Evolutionary conservation across 1,139 yeast species (phyloP).

Genomic region (Nakaseomyces glabratus): DNA sequence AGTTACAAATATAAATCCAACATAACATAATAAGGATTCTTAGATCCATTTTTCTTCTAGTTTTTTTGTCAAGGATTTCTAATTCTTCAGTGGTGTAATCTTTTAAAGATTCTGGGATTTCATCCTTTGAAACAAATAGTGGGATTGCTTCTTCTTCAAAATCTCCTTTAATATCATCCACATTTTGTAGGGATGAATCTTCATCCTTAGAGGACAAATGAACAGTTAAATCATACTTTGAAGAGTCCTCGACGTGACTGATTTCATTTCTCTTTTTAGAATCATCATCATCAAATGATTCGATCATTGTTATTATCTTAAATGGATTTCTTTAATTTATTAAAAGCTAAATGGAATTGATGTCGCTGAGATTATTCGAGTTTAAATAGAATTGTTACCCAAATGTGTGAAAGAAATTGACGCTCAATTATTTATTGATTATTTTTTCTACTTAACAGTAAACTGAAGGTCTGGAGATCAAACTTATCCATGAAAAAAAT

Average conservation of each 20-base stretch:
- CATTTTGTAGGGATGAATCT: conserved; percentile 5
- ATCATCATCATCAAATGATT: conserved; percentile 4
- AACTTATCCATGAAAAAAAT: too few species aligned
- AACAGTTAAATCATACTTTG: conserved; percentile 4
- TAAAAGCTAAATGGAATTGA: too few species aligned
- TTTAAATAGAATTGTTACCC: too few species aligned
- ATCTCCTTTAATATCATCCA: conserved; percentile 6
- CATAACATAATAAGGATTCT: conserved; percentile 49
- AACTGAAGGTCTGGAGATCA: too few species aligned
- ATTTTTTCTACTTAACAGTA: too few species aligned
- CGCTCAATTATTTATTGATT: too few species aligned
- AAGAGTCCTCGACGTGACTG: conserved; percentile 4
- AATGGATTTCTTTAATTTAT: too few species aligned
- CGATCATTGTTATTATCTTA: too few species aligned
- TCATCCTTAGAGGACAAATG: conserved; percentile 5
- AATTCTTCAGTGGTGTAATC: conserved; percentile 20
- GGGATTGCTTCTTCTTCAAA: conserved; percentile 8
- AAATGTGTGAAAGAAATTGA: too few species aligned
- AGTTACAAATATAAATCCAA: conserved; percentile 49
- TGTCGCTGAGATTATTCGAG: too few species aligned
- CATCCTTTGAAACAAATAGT: conserved; percentile 12
- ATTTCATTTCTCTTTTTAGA: not conserved
- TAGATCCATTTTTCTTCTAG: conserved; percentile 42
- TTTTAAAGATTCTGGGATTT: conserved; percentile 15
- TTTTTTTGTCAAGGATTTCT: conserved; percentile 32